These are phyloP conservation scores for Cercospora berteroae DNA, from an alignment of 2,329 filamentous ascomycete genomes.

Conservation along the genomic window DNA sequence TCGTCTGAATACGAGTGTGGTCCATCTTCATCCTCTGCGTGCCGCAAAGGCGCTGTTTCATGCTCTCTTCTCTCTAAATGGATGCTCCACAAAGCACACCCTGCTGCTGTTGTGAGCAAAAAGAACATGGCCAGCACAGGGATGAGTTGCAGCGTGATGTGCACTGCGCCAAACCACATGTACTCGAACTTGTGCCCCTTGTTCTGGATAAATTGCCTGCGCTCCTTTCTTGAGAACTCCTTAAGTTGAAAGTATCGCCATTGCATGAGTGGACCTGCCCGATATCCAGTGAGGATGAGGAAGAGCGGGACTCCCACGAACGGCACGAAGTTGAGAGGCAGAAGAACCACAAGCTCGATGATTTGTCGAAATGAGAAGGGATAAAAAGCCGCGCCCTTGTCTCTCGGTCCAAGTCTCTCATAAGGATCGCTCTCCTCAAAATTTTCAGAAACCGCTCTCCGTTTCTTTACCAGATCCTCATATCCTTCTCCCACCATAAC, in stretches of 20 bases:
- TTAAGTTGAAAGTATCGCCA: conserved; percentile 85
- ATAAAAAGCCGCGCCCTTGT: conserved; percentile 71
- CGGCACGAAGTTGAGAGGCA: conserved; percentile 81
- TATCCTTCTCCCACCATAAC: conserved; percentile 71
- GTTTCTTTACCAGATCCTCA: conserved; percentile 61
- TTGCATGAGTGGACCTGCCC: conserved; percentile 84
- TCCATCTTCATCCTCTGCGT: conserved; percentile 25
- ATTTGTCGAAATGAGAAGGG: conserved; percentile 93
- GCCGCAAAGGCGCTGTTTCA: conserved; percentile 5
- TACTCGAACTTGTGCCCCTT: conserved; percentile 73
- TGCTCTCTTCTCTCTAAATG: conserved; percentile 64
- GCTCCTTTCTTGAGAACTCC: conserved; percentile 70
- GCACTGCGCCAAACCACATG: conserved; percentile 86
- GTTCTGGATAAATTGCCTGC: conserved; percentile 65
- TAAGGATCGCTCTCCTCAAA: conserved; percentile 71
- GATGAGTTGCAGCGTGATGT: conserved; percentile 80
- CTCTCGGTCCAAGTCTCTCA: conserved; percentile 79
- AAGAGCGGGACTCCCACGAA: conserved; percentile 81
- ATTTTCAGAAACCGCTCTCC: conserved; percentile 64
- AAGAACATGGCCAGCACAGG: conserved; percentile 93
- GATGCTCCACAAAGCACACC: conserved; percentile 81
- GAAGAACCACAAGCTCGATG: conserved; percentile 67
- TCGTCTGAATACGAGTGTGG: conserved; percentile 36
- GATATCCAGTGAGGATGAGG: conserved; percentile 80
- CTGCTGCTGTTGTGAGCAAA: conserved; percentile 79